Base-by-base conservation (phyloP, 2,329 filamentous ascomycete species). In the Elsinoe batatas region DNA sequence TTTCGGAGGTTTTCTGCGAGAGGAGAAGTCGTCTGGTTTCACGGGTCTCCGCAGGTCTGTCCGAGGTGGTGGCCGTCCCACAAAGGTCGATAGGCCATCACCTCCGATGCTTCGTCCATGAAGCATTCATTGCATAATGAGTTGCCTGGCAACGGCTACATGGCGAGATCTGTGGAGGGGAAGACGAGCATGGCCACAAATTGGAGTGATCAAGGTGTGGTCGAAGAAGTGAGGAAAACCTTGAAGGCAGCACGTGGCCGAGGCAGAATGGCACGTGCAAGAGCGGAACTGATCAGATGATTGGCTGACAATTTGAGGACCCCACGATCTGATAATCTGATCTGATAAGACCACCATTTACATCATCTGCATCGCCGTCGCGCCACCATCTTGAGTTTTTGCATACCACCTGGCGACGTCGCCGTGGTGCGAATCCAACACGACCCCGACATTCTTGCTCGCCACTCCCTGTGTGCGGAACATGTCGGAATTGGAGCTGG, bases 321-420 rank as follows among this genome's bases (percentile, higher is more conserved):
- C 40, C 40, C 40, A 44, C 40, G 40, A 50, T 50, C 46, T 30
- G 26, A 50, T 50, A 33, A 36, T 50, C 46, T 50, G 46, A 36
- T 50, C 46, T 50, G 46, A 50, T 50, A 50, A 50, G 18, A 26
- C 33, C 12, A 22, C 40, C 46, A 50, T 33, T 40, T 50, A 36
- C 46, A 50, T 50, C 26, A 35, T 20, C 20, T 40, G 37, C 37
- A 40, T 13, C 37, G 10, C 18, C 10, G 18, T 40, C 37, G 10
- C 18, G 26, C 26, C 26, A 30, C 26, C 26, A 30, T 30, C 26
- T 30, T 30, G 26, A 30, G n/a, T n/a, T n/a, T 7, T 30, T 26
- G 40, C 18, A 44, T 44, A 44, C 17, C 40, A 26, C 18, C 11
- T n/a, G 18, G 40, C 10, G 18, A 44, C 40, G 6, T 26, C 20